Evolutionary conservation across 2,329 filamentous ascomycete genomes (phyloP), one percentile per base, ranked within the genome.

Genomic region (Lasiodiplodia sp.): DNA sequence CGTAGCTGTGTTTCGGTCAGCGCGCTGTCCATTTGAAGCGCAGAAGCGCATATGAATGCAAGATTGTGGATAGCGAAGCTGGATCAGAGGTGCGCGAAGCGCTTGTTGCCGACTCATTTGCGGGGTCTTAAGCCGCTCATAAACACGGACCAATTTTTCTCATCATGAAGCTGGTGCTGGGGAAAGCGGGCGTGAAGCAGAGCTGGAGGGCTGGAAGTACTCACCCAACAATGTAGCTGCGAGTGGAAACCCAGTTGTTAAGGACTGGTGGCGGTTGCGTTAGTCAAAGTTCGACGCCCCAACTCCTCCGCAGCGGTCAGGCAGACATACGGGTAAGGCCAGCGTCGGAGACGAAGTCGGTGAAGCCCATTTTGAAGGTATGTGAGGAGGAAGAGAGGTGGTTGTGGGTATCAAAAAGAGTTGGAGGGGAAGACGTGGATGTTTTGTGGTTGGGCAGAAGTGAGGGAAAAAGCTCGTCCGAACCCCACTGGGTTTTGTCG

Each of bases 101-200:
- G 87, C 90, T 89, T 90, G 87, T 87, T 86, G 79, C 85, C 85
- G 92, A 92, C 87, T 93, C 92, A 91, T 87, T 85, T 83, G 89
- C 90, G 91, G 92, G 86, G 91, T 94, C 92, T 95, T 95, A 92
- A 93, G 87, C 88, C 91, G 90, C 91, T 95, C 91, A 88, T 92
- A 90, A 95, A 96, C 92, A 95, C 92, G 92, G 92, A 95, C 92
- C 91, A 94, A 94, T 90, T 86, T 86, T 87, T 91, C 87, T 94
- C 92, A 94, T 94, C 92, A 91, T 87, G 75, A 79, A 81, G 72
- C 72, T 73, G 72, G 71, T 70, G 69, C 37, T 34, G 72, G 69
- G 73, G 64, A 71, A 70, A 68, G 70, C 69, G 71, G 70, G 60
- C 56, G 56, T 69, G 68, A 64, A 66, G 52, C 55, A 62, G 63